These are phyloP conservation scores for Akanthomyces dipterigenus DNA, from an alignment of 2,329 filamentous ascomycete genomes.

Conservation along the genomic window DNA sequence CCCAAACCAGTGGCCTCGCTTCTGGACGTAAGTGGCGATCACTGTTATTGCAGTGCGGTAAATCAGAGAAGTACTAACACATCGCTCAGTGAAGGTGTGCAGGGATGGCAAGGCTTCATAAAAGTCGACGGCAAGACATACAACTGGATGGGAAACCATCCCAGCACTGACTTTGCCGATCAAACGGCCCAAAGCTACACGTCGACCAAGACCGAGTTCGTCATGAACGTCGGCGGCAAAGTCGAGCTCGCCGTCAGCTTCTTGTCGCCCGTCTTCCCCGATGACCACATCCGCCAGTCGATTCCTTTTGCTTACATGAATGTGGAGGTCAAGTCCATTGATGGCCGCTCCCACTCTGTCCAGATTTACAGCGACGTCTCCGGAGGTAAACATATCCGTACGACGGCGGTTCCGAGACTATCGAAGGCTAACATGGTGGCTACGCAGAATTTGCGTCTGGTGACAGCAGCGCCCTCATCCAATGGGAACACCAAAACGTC, in stretches of 20 bases:
- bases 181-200: slow-evolving; percentile 64
- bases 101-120: slow-evolving; percentile 63
- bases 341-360: slow-evolving; percentile 56
- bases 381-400: not conserved
- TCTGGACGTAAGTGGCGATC: slow-evolving; percentile 52
- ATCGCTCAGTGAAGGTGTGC: slow-evolving; percentile 38
- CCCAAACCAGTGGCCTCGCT: slow-evolving; percentile 61
- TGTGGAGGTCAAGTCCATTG: slow-evolving; percentile 54
- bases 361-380: slow-evolving; percentile 69
- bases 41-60: not conserved
- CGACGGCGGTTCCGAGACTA: slow-evolving; percentile 45
- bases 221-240: slow-evolving; percentile 53
- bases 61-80: not conserved
- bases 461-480: slow-evolving; percentile 45
- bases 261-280: slow-evolving; percentile 60
- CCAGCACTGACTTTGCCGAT: slow-evolving; percentile 41
- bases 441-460: slow-evolving; percentile 63
- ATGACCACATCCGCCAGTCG: slow-evolving; percentile 61
- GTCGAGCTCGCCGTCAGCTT: slow-evolving; percentile 64
- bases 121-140: slow-evolving; percentile 58
- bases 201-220: slow-evolving; percentile 64
- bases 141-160: slow-evolving; percentile 60
- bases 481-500: slow-evolving; percentile 53
- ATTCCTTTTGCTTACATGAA: slow-evolving; percentile 65
- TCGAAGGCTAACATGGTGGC: slow-evolving; percentile 5